Evolutionary conservation across 2,329 filamentous ascomycete genomes (phyloP), one percentile per base, ranked within the genome.

Genomic region (Botrytis aclada): DNA sequence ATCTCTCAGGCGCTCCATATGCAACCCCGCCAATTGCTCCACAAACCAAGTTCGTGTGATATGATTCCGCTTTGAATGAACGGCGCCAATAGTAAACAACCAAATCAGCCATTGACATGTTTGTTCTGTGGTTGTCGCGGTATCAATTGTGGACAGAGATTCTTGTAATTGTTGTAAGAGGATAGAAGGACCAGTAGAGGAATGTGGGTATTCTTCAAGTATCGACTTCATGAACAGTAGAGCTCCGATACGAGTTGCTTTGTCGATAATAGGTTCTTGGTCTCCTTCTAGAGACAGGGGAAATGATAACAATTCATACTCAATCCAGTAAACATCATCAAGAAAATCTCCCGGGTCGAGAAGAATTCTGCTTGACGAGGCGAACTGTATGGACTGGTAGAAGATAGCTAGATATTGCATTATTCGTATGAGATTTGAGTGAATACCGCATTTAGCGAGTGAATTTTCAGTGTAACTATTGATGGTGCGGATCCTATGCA

Each of bases 181-280:
- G 43, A 78, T 71, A 25, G 69, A 65, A n/a, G 74, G 45, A 29
- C 76, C 72, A 14, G 65, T 74, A 4, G 29, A 45, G 1, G 77
- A 76, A 64, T 76, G 73, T 20, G 77, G 75, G 43, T 74, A 74
- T 45, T 78, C 74, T 64, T 77, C 64, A 9, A 78, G 47, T 41
- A 75, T 74, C 5, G 73, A 70, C 74, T 77, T 77, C 64, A 76
- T 69, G 69, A 75, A 77, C 10, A 78, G 65, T 12, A 78, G 54
- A 8, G 66, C 74, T 34, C 70, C 76, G 8, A 76, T 63, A 47
- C 77, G 70, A 32, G 72, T 73, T 32, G 76, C 75, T 73, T 72
- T 76, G 25, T 75, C 72, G 22, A 76, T 56, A 4, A 22, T 22
- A 4, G 63, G 9, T 32, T 73, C 73, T 54, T 54, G 51, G 4